These are phyloP conservation scores for Cnidoscolus chayamansa DNA, from an alignment of 441 rosid genomes.

Conservation along the genomic window DNA sequence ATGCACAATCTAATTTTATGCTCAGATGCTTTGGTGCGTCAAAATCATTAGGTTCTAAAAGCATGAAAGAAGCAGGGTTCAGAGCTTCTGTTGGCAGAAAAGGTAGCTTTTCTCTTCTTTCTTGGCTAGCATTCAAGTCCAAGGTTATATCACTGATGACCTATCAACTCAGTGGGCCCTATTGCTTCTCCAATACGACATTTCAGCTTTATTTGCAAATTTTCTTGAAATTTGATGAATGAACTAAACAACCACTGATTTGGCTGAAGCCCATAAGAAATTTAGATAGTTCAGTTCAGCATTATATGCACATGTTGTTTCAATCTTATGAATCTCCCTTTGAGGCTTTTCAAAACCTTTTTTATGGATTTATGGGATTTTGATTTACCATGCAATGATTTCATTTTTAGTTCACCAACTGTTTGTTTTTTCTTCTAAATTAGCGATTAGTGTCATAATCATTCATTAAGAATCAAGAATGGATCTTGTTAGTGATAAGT, in stretches of 20 bases:
- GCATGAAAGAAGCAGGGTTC: not conserved
- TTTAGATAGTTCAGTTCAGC: not conserved
- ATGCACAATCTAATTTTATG: not conserved
- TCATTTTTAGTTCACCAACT: no score
- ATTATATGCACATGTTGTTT: no score
- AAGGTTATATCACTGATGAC: not conserved
- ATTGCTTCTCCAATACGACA: not conserved
- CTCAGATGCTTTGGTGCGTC: not conserved
- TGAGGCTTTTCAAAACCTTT: no score
- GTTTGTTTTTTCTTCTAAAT: no score
- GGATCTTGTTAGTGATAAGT: not conserved
- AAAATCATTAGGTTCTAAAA: not conserved
- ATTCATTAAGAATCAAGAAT: not conserved
- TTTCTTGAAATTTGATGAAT: not conserved
- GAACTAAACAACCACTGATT: not conserved
- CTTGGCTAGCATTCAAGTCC: constrained; percentile 3
- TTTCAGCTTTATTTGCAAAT: constrained; percentile 1
- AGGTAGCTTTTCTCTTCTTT: not conserved
- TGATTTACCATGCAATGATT: no score
- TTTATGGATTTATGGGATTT: no score
- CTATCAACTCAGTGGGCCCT: constrained; percentile 14
- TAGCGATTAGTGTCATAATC: not conserved
- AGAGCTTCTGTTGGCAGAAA: not conserved
- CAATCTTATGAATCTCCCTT: not conserved
- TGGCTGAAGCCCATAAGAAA: not conserved